Base-by-base conservation (phyloP, 768 basidiomycete genomes). In the Boletus sensibilis region DNA sequence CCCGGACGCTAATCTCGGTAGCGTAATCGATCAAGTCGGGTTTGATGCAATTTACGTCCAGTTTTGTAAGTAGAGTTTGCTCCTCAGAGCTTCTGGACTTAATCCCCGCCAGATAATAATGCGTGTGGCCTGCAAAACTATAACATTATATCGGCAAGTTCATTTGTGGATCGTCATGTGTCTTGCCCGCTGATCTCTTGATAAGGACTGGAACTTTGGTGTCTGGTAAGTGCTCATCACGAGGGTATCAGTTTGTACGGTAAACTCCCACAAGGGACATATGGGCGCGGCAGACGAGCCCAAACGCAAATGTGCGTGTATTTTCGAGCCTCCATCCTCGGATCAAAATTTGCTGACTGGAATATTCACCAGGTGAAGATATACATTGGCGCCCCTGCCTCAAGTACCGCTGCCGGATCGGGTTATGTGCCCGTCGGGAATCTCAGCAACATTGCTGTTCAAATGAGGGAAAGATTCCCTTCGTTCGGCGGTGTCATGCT, bases 1-100 rank as follows among this genome's bases (percentile, higher is more conserved):
- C 73, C 87, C 88, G 4, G 88, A 90, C 64, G 79, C 78, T 8
- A 77, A 80, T 44, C 71, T 90, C 8, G 80, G 84, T 11, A 74
- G 75, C 10, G 83, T 86, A 21, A 73, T 90, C 52, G 82, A 87
- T 63, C 63, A 76, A 1, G 87, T 82, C 12, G 77, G 68, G 5
- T 90, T 90, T 59, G 88, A 90, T 71, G 86, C 86, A 2, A 73
- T 90, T 56, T 89, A 87, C 64, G 86, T 89, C 35, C 88, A 88
- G 66, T 86, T 89, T 67, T 83, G 81, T 58, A 34, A 54, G 56
- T 38, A 31, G 35, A 27, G 31, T 20, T 23, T 42, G 48, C 25
- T 49, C 52, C 29, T 27, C 20, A 4, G 39, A 40, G 9, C 14
- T 18, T 18, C 53, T 21, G 7, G 7, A 21, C 39, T 39, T 42